Conservation (phyloP, 495 filamentous ascomycete species). For the Aspergillus nanangensis region DNA sequence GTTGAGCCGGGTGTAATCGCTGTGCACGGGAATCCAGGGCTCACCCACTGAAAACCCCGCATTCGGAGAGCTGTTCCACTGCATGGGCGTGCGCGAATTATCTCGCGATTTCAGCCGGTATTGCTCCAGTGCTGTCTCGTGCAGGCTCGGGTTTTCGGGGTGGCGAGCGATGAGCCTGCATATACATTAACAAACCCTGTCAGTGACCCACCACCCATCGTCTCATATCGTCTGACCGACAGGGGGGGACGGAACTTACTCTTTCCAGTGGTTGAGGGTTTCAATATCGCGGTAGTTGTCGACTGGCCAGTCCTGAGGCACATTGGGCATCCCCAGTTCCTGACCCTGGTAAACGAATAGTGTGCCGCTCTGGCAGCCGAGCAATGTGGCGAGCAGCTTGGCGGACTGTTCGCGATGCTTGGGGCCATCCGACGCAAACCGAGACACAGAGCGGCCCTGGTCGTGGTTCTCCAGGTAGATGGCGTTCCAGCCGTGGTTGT, state of each 20-base stretch:
- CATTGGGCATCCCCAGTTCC: constrained; percentile 62
- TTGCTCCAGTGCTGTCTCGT: constrained; percentile 9
- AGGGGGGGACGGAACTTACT: constrained; percentile 12
- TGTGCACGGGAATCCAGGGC: constrained; percentile 51
- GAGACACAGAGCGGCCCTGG: constrained; percentile 49
- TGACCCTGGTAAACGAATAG: constrained; percentile 68
- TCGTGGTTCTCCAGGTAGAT: constrained; percentile 65
- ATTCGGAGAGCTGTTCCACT: constrained; percentile 36
- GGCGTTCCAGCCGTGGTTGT: constrained; percentile 48
- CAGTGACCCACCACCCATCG: too few relatives aligned
- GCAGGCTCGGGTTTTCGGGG: constrained; percentile 10
- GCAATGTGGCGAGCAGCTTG: constrained; percentile 55
- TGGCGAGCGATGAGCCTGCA: background rate
- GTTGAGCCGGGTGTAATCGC: constrained; percentile 38
- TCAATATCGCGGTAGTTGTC: constrained; percentile 62
- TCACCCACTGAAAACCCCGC: constrained; percentile 38
- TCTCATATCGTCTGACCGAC: background rate
- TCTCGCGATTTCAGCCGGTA: constrained; percentile 35
- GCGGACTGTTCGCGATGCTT: constrained; percentile 34
- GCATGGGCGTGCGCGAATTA: constrained; percentile 42
- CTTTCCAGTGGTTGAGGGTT: constrained; percentile 50
- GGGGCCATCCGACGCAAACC: constrained; percentile 42
- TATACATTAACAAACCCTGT: constrained; percentile 17
- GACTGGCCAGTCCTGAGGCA: constrained; percentile 49
- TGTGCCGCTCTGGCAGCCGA: constrained; percentile 52